These are phyloP conservation scores for Friedmanniomyces endolithicus DNA, from an alignment of 495 filamentous ascomycete species.

Conservation along the genomic window DNA sequence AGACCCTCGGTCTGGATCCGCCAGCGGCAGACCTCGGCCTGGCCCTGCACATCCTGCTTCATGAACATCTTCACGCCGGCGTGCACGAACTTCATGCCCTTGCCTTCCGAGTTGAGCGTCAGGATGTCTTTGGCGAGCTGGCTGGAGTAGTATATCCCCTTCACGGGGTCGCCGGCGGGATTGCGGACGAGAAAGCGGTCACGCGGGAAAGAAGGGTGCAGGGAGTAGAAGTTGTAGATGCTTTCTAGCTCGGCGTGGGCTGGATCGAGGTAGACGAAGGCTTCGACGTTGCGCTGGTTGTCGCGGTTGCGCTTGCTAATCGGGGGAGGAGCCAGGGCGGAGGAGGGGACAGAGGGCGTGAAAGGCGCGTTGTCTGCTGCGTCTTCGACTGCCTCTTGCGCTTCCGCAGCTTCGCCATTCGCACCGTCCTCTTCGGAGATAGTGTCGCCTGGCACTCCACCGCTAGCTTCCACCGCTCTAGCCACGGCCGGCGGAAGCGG, in stretches of 20 bases:
- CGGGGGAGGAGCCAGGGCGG: neutral
- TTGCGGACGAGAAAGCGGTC: slow-evolving; percentile 95
- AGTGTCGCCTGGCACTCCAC: slow-evolving; percentile 20
- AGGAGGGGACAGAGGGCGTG: neutral
- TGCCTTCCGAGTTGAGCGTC: slow-evolving; percentile 58
- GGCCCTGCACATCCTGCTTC: slow-evolving; percentile 82
- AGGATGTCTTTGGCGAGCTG: slow-evolving; percentile 75
- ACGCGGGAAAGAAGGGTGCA: slow-evolving; percentile 69
- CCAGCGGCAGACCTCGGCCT: slow-evolving; percentile 69
- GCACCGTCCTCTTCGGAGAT: slow-evolving; percentile 2
- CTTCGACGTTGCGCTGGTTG: slow-evolving; percentile 52
- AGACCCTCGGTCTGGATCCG: slow-evolving; percentile 90
- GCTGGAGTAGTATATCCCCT: slow-evolving; percentile 91
- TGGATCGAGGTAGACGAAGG: slow-evolving; percentile 73
- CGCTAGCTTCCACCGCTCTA: slow-evolving; percentile 24
- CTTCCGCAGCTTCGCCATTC: slow-evolving; percentile 4
- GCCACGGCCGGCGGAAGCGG: slow-evolving; percentile 28
- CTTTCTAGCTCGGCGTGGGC: slow-evolving; percentile 59
- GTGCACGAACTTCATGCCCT: slow-evolving; percentile 88
- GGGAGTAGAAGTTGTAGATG: slow-evolving; percentile 69
- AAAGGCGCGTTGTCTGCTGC: slow-evolving; percentile 14
- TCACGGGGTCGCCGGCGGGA: slow-evolving; percentile 62
- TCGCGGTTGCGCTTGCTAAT: neutral
- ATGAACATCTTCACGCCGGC: slow-evolving; percentile 97
- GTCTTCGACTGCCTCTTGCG: slow-evolving; percentile 11